Conservation (phyloP, 352 stramenopile species). For the Pythium volutum region DNA sequence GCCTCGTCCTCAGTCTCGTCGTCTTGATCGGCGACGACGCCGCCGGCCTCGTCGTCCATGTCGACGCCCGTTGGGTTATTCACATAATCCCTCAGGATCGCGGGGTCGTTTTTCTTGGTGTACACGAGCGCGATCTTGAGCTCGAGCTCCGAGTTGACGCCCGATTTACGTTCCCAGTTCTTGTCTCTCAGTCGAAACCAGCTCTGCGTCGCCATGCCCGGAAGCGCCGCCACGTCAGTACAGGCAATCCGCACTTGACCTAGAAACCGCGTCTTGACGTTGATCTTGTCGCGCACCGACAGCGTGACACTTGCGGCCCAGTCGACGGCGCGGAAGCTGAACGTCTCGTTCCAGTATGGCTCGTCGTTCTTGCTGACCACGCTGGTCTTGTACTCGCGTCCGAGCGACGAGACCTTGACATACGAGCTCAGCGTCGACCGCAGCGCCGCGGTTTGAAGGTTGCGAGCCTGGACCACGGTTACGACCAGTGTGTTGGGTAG, state of each 20-base stretch:
- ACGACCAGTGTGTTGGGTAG: conserved; percentile 71
- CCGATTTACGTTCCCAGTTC: conserved; percentile 34
- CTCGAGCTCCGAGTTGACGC: conserved; percentile 40
- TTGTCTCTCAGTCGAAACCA: conserved; percentile 62
- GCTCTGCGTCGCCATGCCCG: conserved; percentile 53
- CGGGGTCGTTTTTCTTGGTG: conserved; percentile 56
- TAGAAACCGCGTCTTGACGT: conserved; percentile 70
- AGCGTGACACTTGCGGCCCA: conserved; percentile 63
- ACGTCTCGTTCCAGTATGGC: conserved; percentile 74
- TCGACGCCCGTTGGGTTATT: conserved; percentile 1
- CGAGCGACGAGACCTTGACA: conserved; percentile 65
- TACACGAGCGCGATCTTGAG: conserved; percentile 72
- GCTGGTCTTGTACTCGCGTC: conserved; percentile 66
- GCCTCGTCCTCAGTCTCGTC: conserved; percentile 75
- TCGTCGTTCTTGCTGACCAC: conserved; percentile 61
- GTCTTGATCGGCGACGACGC: conserved; percentile 58
- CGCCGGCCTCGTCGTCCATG: conserved; percentile 26
- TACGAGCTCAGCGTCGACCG: conserved; percentile 67
- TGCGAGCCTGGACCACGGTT: conserved; percentile 61
- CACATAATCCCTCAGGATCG: conserved; percentile 19
- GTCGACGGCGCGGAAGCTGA: conserved; percentile 66
- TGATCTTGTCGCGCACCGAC: conserved; percentile 66
- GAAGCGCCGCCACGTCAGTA: conserved; percentile 46
- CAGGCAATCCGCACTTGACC: conserved; percentile 59
- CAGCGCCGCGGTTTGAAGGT: conserved; percentile 43